These are phyloP conservation scores for Neurospora sp. DNA, from an alignment of 495 filamentous ascomycete genomes.

Conservation along the genomic window DNA sequence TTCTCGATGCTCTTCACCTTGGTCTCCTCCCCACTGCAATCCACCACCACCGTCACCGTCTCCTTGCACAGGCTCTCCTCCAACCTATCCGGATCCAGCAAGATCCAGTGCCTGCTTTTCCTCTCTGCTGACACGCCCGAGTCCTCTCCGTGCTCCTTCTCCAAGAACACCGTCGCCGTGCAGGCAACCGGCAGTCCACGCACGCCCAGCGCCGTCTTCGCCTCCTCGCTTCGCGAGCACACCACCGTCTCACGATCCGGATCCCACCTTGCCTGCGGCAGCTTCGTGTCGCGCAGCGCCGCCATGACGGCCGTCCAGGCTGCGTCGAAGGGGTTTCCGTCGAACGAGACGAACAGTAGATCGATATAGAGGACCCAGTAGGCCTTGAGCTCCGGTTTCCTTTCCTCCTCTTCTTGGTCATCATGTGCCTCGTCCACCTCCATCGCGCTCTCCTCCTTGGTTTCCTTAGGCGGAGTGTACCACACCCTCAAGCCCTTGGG, in stretches of 20 bases:
- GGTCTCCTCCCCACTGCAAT: conserved; percentile 43
- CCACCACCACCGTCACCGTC: conserved; percentile 60
- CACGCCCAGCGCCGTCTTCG: conserved; percentile 40
- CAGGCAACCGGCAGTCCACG: conserved; percentile 59
- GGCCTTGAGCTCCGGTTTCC: conserved; percentile 52
- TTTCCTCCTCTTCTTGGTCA: conserved; percentile 29
- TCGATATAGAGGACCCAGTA: conserved; percentile 96
- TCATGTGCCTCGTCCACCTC: conserved; percentile 35
- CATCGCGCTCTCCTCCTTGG: conserved; percentile 22
- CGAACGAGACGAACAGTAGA: conserved; percentile 77
- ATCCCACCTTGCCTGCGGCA: conserved; percentile 85
- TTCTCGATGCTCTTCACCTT: conserved; percentile 67
- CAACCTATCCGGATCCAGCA: conserved; percentile 81
- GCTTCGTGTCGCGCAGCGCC: conserved; percentile 65
- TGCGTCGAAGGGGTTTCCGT: conserved; percentile 83
- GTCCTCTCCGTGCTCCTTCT: conserved; percentile 46
- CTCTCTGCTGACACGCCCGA: conserved; percentile 18
- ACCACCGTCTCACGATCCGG: conserved; percentile 65
- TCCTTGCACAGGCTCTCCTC: conserved; percentile 79
- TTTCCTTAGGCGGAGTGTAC: conserved; percentile 44
- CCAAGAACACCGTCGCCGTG: conserved; percentile 67
- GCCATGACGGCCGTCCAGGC: conserved; percentile 78
- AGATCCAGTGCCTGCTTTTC: conserved; percentile 55
- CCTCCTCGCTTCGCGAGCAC: conserved; percentile 49
- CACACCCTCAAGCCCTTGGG: conserved; percentile 57